Conservation (phyloP, 108 stramenopile genomes). For the Aurantiochytrium sp. region DNA sequence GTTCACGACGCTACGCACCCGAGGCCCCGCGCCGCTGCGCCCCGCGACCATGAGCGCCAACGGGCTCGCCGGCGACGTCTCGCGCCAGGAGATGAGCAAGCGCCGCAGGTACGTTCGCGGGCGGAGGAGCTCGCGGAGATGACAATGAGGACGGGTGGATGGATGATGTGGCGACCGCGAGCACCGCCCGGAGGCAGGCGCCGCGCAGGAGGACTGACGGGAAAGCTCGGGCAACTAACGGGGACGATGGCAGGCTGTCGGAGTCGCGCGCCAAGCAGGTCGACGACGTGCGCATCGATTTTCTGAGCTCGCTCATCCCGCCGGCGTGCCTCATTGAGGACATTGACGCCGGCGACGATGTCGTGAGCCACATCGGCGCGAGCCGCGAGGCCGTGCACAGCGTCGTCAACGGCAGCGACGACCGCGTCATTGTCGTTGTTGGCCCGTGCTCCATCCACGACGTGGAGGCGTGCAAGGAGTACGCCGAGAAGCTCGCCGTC, state of each 20-base stretch:
- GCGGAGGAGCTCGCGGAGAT: background rate
- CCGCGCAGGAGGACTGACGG: too few relatives aligned
- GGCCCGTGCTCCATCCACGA: slow-evolving; percentile 27
- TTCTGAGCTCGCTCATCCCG: slow-evolving; percentile 8
- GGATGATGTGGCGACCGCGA: too few relatives aligned
- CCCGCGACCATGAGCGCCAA: background rate
- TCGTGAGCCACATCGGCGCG: background rate
- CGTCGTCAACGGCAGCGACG: background rate
- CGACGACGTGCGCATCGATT: slow-evolving; percentile 12
- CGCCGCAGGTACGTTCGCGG: background rate
- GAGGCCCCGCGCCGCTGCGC: too few relatives aligned
- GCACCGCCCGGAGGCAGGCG: too few relatives aligned
- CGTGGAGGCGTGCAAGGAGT: background rate
- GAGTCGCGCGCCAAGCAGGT: background rate
- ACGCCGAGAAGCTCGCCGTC: background rate
- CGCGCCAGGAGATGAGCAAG: slow-evolving; percentile 8
- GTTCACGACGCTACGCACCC: too few relatives aligned
- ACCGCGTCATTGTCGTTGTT: slow-evolving; percentile 4
- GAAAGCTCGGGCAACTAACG: too few relatives aligned
- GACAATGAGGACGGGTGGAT: background rate
- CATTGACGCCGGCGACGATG: background rate
- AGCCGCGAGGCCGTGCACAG: background rate
- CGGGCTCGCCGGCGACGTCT: background rate
- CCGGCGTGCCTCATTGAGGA: slow-evolving; percentile 27
- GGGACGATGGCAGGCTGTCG: background rate